Conservation (phyloP, 345 rosid genomes). For the Lepidium sativum region DNA sequence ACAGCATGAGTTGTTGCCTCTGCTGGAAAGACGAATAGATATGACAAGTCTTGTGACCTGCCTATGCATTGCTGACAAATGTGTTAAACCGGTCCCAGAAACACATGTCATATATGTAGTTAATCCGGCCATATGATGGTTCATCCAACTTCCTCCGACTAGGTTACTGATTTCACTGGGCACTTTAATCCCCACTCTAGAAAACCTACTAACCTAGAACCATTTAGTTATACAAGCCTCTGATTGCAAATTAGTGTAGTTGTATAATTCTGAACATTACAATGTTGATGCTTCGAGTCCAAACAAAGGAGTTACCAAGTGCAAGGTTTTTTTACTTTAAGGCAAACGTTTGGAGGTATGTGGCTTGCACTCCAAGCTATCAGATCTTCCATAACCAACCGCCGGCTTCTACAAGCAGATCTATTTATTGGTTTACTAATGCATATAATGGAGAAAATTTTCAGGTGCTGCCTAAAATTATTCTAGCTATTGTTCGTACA, state of each 20-base stretch:
- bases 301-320: neutral
- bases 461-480: neutral
- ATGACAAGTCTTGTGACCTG: constrained; percentile 22
- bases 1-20: constrained; percentile 6
- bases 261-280: too few species aligned
- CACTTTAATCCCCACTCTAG: too few species aligned
- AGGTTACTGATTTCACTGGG: neutral
- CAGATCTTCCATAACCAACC: neutral
- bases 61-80: constrained; percentile 16
- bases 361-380: neutral
- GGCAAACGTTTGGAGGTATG: neutral
- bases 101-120: too few species aligned
- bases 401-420: neutral
- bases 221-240: too few species aligned
- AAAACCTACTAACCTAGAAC: too few species aligned
- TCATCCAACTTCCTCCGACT: neutral
- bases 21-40: constrained; percentile 15
- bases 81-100: too few species aligned
- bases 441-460: neutral
- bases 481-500: neutral
- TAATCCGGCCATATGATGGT: neutral
- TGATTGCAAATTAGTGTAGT: neutral
- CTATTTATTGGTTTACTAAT: neutral
- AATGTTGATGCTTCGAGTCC: neutral
- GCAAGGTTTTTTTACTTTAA: neutral